Conservation (phyloP, 2,329 filamentous ascomycete species). For the Tolypocladium ovalisporum region DNA sequence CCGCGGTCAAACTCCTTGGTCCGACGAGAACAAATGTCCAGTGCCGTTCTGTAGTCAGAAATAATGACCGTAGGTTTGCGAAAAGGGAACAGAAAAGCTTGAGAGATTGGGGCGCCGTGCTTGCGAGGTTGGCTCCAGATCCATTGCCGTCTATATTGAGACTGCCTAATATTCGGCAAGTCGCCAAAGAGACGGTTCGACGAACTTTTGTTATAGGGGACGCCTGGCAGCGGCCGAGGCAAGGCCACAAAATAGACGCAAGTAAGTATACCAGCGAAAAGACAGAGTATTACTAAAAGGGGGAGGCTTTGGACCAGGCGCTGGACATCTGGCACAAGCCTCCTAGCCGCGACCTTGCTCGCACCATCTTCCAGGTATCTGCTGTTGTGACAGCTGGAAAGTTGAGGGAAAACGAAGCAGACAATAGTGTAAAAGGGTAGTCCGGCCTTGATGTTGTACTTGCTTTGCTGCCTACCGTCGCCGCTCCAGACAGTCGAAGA, state of each 20-base stretch:
- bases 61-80: constrained; percentile 19
- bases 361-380: background rate
- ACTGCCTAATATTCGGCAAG: constrained; percentile 6
- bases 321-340: background rate
- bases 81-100: constrained; percentile 22
- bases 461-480: background rate
- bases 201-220: constrained; percentile 14
- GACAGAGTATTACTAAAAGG: background rate
- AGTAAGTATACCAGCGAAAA: background rate
- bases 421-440: background rate
- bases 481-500: background rate
- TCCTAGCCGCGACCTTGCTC: background rate
- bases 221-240: constrained; percentile 13
- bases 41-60: constrained; percentile 18
- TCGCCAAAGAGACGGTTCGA: constrained; percentile 12
- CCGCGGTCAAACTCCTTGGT: constrained; percentile 21
- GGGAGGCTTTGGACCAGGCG: background rate
- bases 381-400: background rate
- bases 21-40: constrained; percentile 21
- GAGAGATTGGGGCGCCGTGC: constrained; percentile 17
- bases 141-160: constrained; percentile 14
- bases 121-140: constrained; percentile 13
- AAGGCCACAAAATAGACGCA: constrained; percentile 4
- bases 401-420: background rate
- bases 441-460: background rate